These are phyloP conservation scores for Apiotrichum veenhuisii DNA, from an alignment of 1,284 basidiomycete species.

Conservation along the genomic window DNA sequence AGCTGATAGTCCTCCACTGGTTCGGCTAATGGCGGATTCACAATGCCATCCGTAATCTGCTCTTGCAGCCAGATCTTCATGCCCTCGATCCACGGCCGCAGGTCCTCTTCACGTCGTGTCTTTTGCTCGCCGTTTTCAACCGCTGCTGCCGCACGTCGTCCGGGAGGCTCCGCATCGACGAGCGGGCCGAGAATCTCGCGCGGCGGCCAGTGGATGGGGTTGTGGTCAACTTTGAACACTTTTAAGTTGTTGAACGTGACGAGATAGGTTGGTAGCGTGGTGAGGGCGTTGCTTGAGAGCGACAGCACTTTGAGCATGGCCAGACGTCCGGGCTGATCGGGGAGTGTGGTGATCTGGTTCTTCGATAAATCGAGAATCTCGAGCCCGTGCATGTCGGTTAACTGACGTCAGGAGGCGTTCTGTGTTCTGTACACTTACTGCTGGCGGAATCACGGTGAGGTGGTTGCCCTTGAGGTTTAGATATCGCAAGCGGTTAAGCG, in stretches of 20 bases:
- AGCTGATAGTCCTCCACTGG: conserved; percentile 24
- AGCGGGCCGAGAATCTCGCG: conserved; percentile 39
- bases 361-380: conserved; percentile 93
- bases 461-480: conserved; percentile 88
- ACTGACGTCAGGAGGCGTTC: conserved; percentile 54
- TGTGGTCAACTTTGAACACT: conserved; percentile 82
- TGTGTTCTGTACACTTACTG: conserved; percentile 58
- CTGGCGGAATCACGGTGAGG: conserved; percentile 77
- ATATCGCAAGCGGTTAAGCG: conserved; percentile 76
- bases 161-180: conserved; percentile 18
- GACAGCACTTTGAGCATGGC: conserved; percentile 82
- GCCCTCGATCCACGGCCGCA: conserved; percentile 67
- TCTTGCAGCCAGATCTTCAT: conserved; percentile 62
- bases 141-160: not conserved
- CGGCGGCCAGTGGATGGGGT: conserved; percentile 86
- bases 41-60: conserved; percentile 11
- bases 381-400: conserved; percentile 77
- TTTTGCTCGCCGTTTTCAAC: conserved; percentile 3
- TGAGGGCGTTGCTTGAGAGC: conserved; percentile 78
- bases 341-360: conserved; percentile 81
- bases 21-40: not conserved
- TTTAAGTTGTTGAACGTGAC: conserved; percentile 68
- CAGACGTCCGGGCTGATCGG: conserved; percentile 73
- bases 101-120: conserved; percentile 53
- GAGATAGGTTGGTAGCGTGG: conserved; percentile 73